Percentiles rank a stretch among this genome's conserved stretches.
Evolutionary conservation across 345 rosid species (phyloP).

Genomic region (Eucalyptus erythrocorys): DNA sequence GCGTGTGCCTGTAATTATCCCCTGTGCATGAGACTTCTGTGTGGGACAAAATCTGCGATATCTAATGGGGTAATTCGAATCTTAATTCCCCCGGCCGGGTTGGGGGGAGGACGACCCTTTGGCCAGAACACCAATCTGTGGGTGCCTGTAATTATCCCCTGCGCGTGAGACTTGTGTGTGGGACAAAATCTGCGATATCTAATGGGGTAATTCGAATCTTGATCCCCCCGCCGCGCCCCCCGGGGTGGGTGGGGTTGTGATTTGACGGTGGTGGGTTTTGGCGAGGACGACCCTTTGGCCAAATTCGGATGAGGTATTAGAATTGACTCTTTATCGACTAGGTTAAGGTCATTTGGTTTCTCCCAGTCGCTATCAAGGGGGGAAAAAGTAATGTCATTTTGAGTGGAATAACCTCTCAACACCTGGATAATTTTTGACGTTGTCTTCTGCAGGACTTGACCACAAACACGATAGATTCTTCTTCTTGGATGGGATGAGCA

Average conservation of each 20-base stretch:
- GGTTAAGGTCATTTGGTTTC: neutral
- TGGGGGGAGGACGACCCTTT: too few species aligned
- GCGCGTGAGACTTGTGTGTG: too few species aligned
- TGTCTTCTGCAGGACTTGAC: neutral
- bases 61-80: neutral
- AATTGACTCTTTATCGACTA: neutral
- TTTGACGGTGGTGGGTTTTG: too few species aligned
- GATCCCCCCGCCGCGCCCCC: too few species aligned
- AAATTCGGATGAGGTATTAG: neutral
- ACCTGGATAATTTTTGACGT: neutral
- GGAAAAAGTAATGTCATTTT: neutral
- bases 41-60: neutral
- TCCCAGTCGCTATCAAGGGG: neutral
- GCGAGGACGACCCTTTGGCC: neutral
- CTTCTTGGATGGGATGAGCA: neutral
- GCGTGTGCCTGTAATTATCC: neutral
- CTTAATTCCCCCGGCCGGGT: too few species aligned
- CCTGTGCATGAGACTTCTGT: neutral
- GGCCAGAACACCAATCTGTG: too few species aligned
- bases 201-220: too few species aligned
- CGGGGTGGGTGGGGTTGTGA: accelerated
- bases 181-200: too few species aligned
- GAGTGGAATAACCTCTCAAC: neutral
- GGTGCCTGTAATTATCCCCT: too few species aligned
- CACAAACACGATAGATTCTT: neutral